Evolutionary conservation across 768 basidiomycete species (phyloP), one percentile per base, ranked within the genome.

Genomic region (Xanthoconium stramineum): DNA sequence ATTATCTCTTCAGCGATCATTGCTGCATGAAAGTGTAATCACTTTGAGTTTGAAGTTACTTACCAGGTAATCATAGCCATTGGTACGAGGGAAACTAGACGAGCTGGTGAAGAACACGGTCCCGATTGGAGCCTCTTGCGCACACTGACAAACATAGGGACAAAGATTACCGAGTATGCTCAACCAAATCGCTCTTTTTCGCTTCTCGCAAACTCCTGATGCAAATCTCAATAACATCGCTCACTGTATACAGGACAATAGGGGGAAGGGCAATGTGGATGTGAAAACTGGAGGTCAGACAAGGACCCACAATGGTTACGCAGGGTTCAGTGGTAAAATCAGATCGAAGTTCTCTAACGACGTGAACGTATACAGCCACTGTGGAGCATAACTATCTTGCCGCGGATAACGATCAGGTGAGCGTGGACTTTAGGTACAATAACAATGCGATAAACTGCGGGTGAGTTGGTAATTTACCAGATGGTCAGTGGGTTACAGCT

Each of bases 291-390:
- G 37, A 56, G 56, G 46, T 49, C 46, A 47, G 49, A 53, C 53
- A 53, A 35, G 37, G 52, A 43, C 46, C 19, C 30, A 43, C 43
- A 57, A 51, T 28, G 60, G 47, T 40, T 40, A 33, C 37, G 48
- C 66, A 69, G 64, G 64, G 66, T 64, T 56, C 46, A 53, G 24
- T 47, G 61, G 57, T 63, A 45, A 33, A 50, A 56, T 63, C 55
- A 33, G 49, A 66, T 63, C 50, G 43, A 52, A 39, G 17, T 66
- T 54, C 58, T 65, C 20, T 56, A 17, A 49, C 66, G 63, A 58
- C 46, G 52, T 54, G 55, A 46, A 47, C 33, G 32, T 39, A 55
- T 30, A 17, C 29, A 29, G 44, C 35, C 52, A 46, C 49, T 40
- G 40, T 51, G 50, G 50, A 30, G 37, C 50, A 37, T 47, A 14